Percentiles rank a stretch among this genome's conserved stretches.
phyloP scores from a whole-genome alignment of 1,284 basidiomycete genomes.

The Austropuccinia psidii region DNA sequence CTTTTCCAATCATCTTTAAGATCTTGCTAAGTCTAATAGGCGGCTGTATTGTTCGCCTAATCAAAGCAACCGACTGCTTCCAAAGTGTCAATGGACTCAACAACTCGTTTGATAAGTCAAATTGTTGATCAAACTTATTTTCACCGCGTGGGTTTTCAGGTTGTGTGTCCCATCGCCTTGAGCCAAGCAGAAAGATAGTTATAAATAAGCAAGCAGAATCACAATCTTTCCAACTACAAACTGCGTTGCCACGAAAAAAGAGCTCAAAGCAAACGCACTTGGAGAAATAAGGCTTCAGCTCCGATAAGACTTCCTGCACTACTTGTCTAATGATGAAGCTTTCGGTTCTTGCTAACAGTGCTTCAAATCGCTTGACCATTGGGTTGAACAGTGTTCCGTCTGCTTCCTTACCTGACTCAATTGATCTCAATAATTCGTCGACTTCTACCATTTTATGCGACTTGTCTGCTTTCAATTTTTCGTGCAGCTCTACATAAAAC shows the following conservation, averaged over 20 bases:
- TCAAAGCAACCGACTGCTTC: background rate
- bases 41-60: background rate
- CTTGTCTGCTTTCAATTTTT: slow-evolving; percentile 3
- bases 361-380: background rate
- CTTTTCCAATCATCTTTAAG: background rate
- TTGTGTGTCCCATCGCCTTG: slow-evolving; percentile 29
- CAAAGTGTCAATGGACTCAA: background rate
- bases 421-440: background rate
- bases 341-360: background rate
- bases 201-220: background rate
- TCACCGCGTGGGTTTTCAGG: background rate
- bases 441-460: background rate
- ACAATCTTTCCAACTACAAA: background rate
- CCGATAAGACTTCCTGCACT: background rate
- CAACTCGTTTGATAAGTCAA: background rate
- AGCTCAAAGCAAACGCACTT: background rate
- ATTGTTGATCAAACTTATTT: background rate
- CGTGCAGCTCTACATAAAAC: slow-evolving; percentile 25
- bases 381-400: background rate
- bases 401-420: background rate
- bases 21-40: background rate
- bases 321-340: background rate
- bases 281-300: slow-evolving; percentile 12
- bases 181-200: too few relatives aligned
- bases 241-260: too few relatives aligned